Evolutionary conservation across 2,329 filamentous ascomycete genomes (phyloP), one percentile per base, ranked within the genome.

Genomic region (Sporothrix humicola): DNA sequence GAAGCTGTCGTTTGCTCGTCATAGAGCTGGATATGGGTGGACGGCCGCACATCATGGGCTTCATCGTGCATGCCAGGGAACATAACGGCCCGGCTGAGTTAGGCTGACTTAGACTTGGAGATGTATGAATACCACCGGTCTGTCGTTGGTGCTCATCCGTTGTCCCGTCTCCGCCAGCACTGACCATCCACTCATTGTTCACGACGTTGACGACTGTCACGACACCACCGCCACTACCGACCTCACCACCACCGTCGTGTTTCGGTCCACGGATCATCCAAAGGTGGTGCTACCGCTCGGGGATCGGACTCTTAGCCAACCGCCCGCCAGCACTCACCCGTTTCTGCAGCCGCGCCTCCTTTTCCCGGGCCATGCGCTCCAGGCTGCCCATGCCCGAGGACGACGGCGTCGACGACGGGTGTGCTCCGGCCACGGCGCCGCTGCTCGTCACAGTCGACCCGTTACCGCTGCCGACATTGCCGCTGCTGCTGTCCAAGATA

Each of bases 271-370:
- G 65, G 20, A 59, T 46, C 73, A 52, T 44, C 73, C 69, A 61
- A 72, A 75, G 66, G 58, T 68, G 73, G 71, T 74, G 84, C 86
- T 88, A 88, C 80, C 84, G 86, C 82, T 90, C 88, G 78, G 88
- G 87, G 80, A 90, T 90, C 78, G 88, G 87, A 78, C 87, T 87
- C 82, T 87, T 90, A 75, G 89, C 89, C 79, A 95, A 86, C 77
- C 92, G 87, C 66, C 92, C 92, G 65, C 92, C 92, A 37, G 91
- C 92, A 80, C 92, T 94, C 75, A 93, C 90, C 75, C 93, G 87
- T 84, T 96, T 96, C 81, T 94, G 91, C 74, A 95, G 81, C 75
- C 90, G 89, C 31, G 87, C 83, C 78, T 94, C 91, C 79, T 87
- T 89, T 77, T 94, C 91, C 56, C 86, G 86, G 73, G 88, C 85